These are phyloP conservation scores for Clavaria fumosa DNA, from an alignment of 768 basidiomycete species.

Conservation along the genomic window DNA sequence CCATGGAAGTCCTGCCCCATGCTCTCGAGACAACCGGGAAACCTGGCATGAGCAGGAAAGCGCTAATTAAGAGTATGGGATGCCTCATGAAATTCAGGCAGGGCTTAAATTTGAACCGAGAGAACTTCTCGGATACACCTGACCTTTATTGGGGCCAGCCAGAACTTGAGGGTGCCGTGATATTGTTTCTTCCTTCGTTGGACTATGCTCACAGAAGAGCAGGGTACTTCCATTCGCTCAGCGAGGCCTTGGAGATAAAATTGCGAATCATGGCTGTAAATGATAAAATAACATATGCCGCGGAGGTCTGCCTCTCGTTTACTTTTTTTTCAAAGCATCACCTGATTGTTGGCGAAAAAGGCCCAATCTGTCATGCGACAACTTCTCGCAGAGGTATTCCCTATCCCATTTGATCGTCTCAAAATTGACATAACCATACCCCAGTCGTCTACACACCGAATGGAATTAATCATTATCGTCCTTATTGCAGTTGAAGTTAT, in stretches of 20 bases:
- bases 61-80: slow-evolving; percentile 85
- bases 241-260: slow-evolving; percentile 74
- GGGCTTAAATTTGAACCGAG: slow-evolving; percentile 76
- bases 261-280: slow-evolving; percentile 69
- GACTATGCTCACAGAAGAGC: too few species aligned
- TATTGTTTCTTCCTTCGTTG: too few species aligned
- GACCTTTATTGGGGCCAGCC: slow-evolving; percentile 95
- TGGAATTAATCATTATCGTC: slow-evolving; percentile 91
- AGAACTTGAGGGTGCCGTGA: slow-evolving; percentile 74
- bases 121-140: slow-evolving; percentile 79
- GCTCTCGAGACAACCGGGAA: slow-evolving; percentile 66
- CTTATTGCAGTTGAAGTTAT: slow-evolving; percentile 93
- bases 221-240: slow-evolving; percentile 79
- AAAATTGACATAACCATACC: slow-evolving; percentile 7
- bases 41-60: slow-evolving; percentile 65
- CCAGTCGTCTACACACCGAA: slow-evolving; percentile 76
- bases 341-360: slow-evolving; percentile 17
- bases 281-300: slow-evolving; percentile 85
- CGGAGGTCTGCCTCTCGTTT: slow-evolving; percentile 33
- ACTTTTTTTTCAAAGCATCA: neutral
- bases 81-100: slow-evolving; percentile 86
- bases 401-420: neutral
- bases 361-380: slow-evolving; percentile 83
- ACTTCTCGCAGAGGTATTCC: slow-evolving; percentile 63
- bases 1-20: slow-evolving; percentile 67